Conservation (phyloP, 1,284 basidiomycete species). For the Earliella scabrosa region DNA sequence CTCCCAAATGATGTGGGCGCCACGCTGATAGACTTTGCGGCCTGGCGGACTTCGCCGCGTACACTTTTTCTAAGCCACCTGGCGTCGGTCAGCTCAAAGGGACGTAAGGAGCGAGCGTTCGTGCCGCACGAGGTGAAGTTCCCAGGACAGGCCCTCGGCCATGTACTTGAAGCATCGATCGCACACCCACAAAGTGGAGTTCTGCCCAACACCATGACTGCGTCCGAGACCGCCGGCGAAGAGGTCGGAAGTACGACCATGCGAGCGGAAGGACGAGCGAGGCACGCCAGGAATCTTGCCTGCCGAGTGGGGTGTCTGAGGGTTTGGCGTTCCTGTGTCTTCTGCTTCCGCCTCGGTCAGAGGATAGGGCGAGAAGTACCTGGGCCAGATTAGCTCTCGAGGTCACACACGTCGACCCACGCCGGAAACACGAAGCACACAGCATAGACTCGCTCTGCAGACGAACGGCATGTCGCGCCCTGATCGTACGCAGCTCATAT, state of each 20-base stretch:
- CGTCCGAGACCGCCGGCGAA: slow-evolving; percentile 65
- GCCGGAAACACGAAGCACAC: background rate
- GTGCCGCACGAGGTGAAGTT: slow-evolving; percentile 70
- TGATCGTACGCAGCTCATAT: no score
- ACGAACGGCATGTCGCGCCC: no score
- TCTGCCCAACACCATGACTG: slow-evolving; percentile 51
- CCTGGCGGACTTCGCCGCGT: slow-evolving; percentile 83
- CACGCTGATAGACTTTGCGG: slow-evolving; percentile 87
- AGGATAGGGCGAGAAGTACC: slow-evolving; percentile 92
- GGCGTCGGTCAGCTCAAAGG: slow-evolving; percentile 16
- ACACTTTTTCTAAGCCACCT: slow-evolving; percentile 66
- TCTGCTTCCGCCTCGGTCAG: slow-evolving; percentile 65
- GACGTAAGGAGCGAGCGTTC: slow-evolving; percentile 6
- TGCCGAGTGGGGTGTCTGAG: slow-evolving; percentile 33
- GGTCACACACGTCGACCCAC: background rate
- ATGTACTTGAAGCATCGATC: slow-evolving; percentile 98
- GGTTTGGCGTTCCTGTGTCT: slow-evolving; percentile 40
- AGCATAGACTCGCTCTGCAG: background rate
- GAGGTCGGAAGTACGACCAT: slow-evolving; percentile 74
- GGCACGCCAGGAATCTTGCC: slow-evolving; percentile 50
- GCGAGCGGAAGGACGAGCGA: slow-evolving; percentile 54
- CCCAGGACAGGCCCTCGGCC: slow-evolving; percentile 73
- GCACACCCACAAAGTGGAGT: slow-evolving; percentile 78
- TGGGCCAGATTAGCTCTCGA: slow-evolving; percentile 34
- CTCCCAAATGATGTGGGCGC: slow-evolving; percentile 93